These are phyloP conservation scores for Elsinoe fawcettii DNA, from an alignment of 2,329 filamentous ascomycete species.

Conservation along the genomic window DNA sequence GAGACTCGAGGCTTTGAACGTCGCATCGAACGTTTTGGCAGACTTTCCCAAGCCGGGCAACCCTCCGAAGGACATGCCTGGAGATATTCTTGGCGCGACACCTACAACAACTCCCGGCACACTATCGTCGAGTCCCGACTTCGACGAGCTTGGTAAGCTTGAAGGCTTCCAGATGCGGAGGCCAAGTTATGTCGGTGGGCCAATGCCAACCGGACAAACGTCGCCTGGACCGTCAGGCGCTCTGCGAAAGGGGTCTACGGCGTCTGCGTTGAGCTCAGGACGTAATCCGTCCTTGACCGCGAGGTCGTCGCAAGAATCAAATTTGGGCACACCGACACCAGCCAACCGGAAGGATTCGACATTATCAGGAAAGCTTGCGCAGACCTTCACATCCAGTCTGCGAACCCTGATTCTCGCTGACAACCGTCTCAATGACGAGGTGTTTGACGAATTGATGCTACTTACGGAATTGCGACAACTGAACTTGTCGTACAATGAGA, in stretches of 20 bases:
- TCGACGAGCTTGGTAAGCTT: conserved; percentile 65
- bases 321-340: conserved; percentile 51
- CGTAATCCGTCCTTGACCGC: conserved; percentile 79
- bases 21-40: conserved; percentile 88
- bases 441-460: conserved; percentile 82
- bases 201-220: background rate
- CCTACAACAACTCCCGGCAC: conserved; percentile 36
- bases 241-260: conserved; percentile 57
- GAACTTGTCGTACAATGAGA: conserved; percentile 89
- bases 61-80: conserved; percentile 44
- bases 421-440: conserved; percentile 87
- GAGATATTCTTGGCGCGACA: conserved; percentile 36
- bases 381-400: conserved; percentile 82
- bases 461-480: conserved; percentile 78
- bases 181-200: conserved; percentile 73
- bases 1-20: conserved; percentile 82
- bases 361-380: conserved; percentile 67
- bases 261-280: conserved; percentile 61
- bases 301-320: conserved; percentile 39
- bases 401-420: conserved; percentile 83
- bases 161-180: conserved; percentile 60
- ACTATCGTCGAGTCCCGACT: conserved; percentile 53
- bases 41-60: conserved; percentile 77
- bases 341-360: conserved; percentile 78
- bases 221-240: conserved; percentile 29